These are phyloP conservation scores for Fraxinus greggii DNA, from an alignment of 305 asterid genomes.

Conservation along the genomic window DNA sequence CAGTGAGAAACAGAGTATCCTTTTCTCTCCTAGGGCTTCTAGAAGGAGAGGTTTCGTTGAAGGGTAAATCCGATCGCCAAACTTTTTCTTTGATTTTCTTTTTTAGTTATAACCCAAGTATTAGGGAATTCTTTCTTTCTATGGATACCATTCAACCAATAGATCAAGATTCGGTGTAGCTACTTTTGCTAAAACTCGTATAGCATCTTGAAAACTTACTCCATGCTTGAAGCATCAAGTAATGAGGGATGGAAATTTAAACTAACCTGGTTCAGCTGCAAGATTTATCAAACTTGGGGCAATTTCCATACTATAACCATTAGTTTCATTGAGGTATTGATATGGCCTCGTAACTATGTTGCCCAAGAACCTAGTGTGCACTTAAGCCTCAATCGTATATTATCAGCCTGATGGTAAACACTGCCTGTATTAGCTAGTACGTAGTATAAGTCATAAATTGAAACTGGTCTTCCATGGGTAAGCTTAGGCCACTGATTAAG, in stretches of 20 bases:
- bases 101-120: background rate
- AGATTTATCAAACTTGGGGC: background rate
- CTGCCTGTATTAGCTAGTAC: background rate
- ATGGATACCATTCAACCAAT: background rate
- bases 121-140: background rate
- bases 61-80: slow-evolving; percentile 40
- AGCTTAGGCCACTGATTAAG: background rate
- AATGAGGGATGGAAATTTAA: background rate
- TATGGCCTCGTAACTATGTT: background rate
- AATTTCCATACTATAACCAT: background rate
- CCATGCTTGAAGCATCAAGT: background rate
- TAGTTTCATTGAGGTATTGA: background rate
- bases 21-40: slow-evolving; percentile 69
- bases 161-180: background rate
- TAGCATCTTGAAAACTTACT: background rate
- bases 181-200: background rate
- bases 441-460: background rate
- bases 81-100: background rate
- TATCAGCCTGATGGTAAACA: background rate
- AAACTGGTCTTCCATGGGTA: background rate
- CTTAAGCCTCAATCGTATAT: background rate
- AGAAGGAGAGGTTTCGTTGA: slow-evolving; percentile 82
- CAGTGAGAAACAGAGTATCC: slow-evolving; percentile 60
- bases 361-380: background rate
- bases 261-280: background rate